These are phyloP conservation scores for Trametes elegans DNA, from an alignment of 768 basidiomycete genomes.

Conservation along the genomic window DNA sequence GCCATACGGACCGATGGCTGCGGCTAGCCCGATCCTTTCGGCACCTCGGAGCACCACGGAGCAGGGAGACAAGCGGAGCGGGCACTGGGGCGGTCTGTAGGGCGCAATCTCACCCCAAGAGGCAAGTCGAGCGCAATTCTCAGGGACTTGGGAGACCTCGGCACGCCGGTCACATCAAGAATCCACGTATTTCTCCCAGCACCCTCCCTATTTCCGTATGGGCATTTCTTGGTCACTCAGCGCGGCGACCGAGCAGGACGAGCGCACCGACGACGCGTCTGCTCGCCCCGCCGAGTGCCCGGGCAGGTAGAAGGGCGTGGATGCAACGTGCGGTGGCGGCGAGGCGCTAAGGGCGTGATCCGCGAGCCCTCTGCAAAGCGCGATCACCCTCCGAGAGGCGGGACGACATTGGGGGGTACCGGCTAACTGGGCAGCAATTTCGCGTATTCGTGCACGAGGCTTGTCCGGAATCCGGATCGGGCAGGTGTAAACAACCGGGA, in stretches of 20 bases:
- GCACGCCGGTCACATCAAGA: constrained; percentile 2
- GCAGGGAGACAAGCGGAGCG: background rate
- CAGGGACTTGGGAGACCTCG: constrained; percentile 2
- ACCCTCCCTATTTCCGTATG: background rate
- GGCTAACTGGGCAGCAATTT: constrained; percentile 2
- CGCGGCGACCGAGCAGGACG: background rate
- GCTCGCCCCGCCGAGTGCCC: too few species aligned
- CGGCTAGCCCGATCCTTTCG: too few species aligned
- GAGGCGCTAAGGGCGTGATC: constrained; percentile 2
- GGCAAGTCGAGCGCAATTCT: constrained; percentile 1
- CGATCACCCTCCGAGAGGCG: constrained; percentile 5
- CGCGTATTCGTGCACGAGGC: background rate
- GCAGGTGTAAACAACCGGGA: background rate
- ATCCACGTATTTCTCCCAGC: background rate
- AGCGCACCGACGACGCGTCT: too few species aligned
- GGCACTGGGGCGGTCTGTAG: background rate
- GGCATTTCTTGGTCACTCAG: background rate
- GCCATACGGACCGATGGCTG: too few species aligned
- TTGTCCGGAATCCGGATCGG: constrained; percentile 1
- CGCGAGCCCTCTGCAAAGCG: background rate
- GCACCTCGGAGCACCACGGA: background rate
- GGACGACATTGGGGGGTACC: background rate
- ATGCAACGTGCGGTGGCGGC: background rate
- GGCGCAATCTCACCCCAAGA: constrained; percentile 3
- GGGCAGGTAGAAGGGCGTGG: background rate